Conservation (phyloP, 2,329 filamentous ascomycete species). For the Mariannaea sp. region DNA sequence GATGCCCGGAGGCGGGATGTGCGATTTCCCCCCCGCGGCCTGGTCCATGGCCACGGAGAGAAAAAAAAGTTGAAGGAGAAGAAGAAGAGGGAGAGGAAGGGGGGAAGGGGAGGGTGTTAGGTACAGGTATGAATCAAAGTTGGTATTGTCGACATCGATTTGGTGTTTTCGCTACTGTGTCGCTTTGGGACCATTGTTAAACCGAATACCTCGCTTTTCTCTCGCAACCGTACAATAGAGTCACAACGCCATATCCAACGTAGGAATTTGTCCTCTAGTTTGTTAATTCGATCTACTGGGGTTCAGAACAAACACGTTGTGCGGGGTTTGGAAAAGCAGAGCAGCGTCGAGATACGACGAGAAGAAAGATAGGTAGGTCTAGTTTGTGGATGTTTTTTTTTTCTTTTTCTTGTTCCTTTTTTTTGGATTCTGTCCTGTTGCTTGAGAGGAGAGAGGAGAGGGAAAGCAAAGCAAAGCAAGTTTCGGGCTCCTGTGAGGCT, state of each 20-base stretch:
- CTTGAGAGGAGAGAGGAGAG: neutral
- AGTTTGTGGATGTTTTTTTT: neutral
- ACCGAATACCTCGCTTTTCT: neutral
- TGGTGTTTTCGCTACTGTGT: slow-evolving; percentile 7
- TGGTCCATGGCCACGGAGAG: slow-evolving; percentile 30
- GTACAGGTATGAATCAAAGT: neutral
- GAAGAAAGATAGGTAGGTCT: neutral
- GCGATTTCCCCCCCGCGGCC: slow-evolving; percentile 22
- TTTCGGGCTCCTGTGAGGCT: slow-evolving; percentile 12
- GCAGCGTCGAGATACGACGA: neutral
- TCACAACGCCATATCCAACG: slow-evolving; percentile 16
- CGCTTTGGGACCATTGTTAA: slow-evolving; percentile 17
- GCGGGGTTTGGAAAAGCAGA: neutral
- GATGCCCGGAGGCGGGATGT: slow-evolving; percentile 26
- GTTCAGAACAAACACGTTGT: neutral
- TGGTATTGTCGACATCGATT: slow-evolving; percentile 17
- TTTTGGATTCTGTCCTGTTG: slow-evolving; percentile 4
- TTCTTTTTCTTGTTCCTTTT: neutral
- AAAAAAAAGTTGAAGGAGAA: neutral
- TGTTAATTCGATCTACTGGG: slow-evolving; percentile 3
- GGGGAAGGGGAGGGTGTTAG: neutral
- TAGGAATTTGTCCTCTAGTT: neutral
- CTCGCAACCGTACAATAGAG: neutral
- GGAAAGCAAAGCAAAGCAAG: neutral
- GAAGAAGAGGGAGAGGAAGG: neutral